Evolutionary conservation across 805 yeast genomes (phyloP), one percentile per base, ranked within the genome.

Genomic region (Wickerhamomyces hampshirensis): DNA sequence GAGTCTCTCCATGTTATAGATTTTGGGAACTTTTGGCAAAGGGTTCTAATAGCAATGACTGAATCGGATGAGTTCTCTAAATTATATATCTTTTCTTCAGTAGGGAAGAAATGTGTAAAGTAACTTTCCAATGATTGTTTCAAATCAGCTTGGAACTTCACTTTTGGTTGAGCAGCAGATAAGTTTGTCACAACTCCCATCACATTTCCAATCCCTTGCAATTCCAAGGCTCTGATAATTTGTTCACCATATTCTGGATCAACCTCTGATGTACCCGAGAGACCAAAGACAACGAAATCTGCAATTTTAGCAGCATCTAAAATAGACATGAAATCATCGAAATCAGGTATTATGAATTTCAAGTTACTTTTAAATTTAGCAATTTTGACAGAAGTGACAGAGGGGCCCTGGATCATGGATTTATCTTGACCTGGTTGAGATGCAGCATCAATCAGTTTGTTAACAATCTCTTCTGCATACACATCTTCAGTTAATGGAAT

Each of bases 1-100:
- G 79, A 63, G 50, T 91, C 97, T 63, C 98, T 80, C 98, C 98
- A 93, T 17, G 75, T 75, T 31, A 94, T 68, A 1, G 85, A 76
- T 53, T 79, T 80, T 18, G 98, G 98, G 50, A 80, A 75, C 61
- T 80, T 84, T 53, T 91, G 97, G 54, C 96, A 84, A 18, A 93
- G 51, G 4, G 69, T 66, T 58, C 98, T 75, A 28, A 84, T 67
- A 30, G 85, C 79, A 50, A 83, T 84, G 14, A 71, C 47, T n/a
- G 84, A 70, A 46, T 93, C 98, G 3, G 84, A 68, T 12, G 65
- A 62, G 32, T 63, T 66, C 46, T 86, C 95, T 35, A 86, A 59
- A 30, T 81, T 78, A 59, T 66, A 89, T 14, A 94, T 64, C 58
- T 80, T 83, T 26, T 86, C 95, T 45, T 79, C 83, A 18, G 73